These are phyloP conservation scores for Scedosporium minutisporum DNA, from an alignment of 2,329 filamentous ascomycete genomes.

Conservation along the genomic window DNA sequence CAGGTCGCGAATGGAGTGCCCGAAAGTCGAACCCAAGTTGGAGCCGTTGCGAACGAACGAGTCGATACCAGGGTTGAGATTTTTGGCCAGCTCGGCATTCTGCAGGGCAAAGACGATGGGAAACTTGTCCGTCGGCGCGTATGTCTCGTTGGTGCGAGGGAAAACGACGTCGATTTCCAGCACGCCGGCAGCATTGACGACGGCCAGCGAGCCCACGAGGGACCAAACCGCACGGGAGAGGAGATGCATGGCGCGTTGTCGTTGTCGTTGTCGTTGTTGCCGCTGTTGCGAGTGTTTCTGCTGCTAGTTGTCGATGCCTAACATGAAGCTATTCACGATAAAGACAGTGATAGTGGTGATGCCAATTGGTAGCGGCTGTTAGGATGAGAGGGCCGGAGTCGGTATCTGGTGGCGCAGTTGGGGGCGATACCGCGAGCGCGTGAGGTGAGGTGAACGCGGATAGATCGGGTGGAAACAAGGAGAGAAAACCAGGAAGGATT, in stretches of 20 bases:
- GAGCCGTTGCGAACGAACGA: not conserved
- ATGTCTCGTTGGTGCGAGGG: constrained; percentile 20
- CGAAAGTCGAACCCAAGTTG: not conserved
- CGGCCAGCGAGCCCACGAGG: constrained; percentile 4
- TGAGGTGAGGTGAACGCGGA: no score
- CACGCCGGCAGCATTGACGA: constrained; percentile 8
- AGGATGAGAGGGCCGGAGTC: not conserved
- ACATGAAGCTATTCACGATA: not conserved
- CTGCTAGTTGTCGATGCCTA: not conserved
- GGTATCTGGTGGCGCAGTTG: not conserved
- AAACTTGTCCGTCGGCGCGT: constrained; percentile 15
- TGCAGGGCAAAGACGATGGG: constrained; percentile 19
- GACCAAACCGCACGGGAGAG: constrained; percentile 3
- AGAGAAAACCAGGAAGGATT: not conserved
- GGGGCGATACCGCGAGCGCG: not conserved
- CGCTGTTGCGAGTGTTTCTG: no score
- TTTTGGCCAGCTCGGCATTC: constrained; percentile 13
- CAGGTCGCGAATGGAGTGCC: not conserved
- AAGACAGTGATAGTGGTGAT: no score
- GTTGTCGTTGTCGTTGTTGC: not conserved
- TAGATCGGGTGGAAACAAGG: not conserved
- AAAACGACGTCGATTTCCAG: constrained; percentile 20
- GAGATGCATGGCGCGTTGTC: constrained; percentile 4
- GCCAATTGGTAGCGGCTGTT: not conserved
- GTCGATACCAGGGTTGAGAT: constrained; percentile 9